Evolutionary conservation across 257 asterid genomes (phyloP).

Genomic region (Oldenlandia corymbosa): DNA sequence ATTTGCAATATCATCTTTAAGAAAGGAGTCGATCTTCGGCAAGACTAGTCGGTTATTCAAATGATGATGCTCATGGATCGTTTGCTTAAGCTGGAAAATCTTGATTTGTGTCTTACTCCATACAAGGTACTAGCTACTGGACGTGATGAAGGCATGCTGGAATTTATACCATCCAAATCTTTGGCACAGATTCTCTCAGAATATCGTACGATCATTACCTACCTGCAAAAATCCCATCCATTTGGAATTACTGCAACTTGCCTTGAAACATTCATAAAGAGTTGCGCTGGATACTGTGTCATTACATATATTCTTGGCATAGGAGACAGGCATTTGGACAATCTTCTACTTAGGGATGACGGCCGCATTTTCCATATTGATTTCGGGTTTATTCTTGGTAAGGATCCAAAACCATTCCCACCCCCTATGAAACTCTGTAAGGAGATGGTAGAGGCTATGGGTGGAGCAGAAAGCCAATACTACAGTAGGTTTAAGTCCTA

Average conservation of each 20-base stretch:
- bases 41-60: conserved; percentile 98
- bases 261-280: conserved; percentile 91
- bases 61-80: conserved; percentile 98
- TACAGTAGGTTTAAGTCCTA: conserved; percentile 92
- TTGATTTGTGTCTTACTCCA: conserved; percentile 89
- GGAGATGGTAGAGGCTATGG: conserved; percentile 99
- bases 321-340: conserved; percentile 99
- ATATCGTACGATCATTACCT: conserved; percentile 86
- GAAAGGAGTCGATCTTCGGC: conserved; percentile 98
- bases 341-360: conserved; percentile 89
- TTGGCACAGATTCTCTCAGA: conserved; percentile 99
- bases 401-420: conserved; percentile 98
- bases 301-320: conserved; percentile 94
- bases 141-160: conserved; percentile 98
- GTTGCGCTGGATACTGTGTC: conserved; percentile 99
- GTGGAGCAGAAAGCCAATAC: conserved; percentile 97
- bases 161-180: conserved; percentile 91
- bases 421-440: conserved; percentile 99
- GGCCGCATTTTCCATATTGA: conserved; percentile 97
- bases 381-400: conserved; percentile 89
- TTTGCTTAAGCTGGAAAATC: conserved; percentile 93
- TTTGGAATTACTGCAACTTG: conserved; percentile 92
- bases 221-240: conserved; percentile 88
- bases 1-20: conserved; percentile 85
- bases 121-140: conserved; percentile 98